Conservation (phyloP, 192 early-diverging fungal genomes). For the Geranomyces michiganensis region DNA sequence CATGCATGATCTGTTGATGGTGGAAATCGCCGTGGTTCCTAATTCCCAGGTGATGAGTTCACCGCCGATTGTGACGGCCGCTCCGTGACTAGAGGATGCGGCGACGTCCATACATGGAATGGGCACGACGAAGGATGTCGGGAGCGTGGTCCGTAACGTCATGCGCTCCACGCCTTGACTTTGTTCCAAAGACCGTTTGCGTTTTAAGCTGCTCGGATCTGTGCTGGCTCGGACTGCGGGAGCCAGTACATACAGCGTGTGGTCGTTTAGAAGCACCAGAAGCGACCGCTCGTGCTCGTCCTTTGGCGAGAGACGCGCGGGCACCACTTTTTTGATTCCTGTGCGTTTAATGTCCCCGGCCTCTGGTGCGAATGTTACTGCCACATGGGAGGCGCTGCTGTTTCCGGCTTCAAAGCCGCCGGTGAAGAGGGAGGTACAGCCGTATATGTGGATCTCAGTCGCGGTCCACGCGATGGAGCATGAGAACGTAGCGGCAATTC, state of each 20-base stretch:
- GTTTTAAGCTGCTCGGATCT: not conserved
- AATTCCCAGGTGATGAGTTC: slow-evolving; percentile 1
- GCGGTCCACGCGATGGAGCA: slow-evolving; percentile 20
- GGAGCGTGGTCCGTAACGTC: not conserved
- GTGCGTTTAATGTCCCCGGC: too few relatives aligned
- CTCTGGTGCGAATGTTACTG: not conserved
- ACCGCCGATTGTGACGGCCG: slow-evolving; percentile 6
- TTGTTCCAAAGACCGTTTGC: not conserved
- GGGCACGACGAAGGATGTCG: not conserved
- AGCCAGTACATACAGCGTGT: not conserved
- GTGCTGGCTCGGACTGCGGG: not conserved
- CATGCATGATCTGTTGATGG: not conserved
- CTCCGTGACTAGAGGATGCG: not conserved
- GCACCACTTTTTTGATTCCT: not conserved
- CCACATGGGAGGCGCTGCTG: not conserved
- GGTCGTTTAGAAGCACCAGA: not conserved
- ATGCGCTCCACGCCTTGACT: not conserved
- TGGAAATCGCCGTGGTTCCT: not conserved
- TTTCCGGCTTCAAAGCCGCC: not conserved
- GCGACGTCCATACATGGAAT: slow-evolving; percentile 17
- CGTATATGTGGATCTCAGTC: slow-evolving; percentile 19
- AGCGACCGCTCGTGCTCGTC: not conserved
- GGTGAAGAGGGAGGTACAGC: slow-evolving; percentile 8
- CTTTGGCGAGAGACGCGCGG: not conserved
- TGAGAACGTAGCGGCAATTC: slow-evolving; percentile 21